phyloP scores from a whole-genome alignment of 1,139 yeast genomes.

The Pichia sp. region DNA sequence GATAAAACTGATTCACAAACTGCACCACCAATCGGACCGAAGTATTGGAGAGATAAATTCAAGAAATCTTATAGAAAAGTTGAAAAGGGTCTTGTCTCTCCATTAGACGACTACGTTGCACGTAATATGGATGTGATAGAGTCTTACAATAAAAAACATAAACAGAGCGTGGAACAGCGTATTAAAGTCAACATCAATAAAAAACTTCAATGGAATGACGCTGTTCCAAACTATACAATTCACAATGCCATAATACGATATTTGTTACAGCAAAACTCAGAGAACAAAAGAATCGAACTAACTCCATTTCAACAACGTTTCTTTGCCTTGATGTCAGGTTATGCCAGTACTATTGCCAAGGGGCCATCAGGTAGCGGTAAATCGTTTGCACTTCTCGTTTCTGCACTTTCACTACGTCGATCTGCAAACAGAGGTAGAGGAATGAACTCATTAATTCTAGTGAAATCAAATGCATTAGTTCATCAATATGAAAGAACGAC shows the following conservation, averaged over 20 bases:
- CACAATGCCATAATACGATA: conserved; percentile 19
- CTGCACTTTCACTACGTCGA: conserved; percentile 28
- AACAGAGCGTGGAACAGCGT: conserved; percentile 21
- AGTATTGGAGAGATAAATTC: conserved; percentile 23
- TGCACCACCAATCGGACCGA: conserved; percentile 17
- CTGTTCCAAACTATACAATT: conserved; percentile 17
- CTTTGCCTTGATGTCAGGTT: conserved; percentile 23
- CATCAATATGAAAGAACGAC: conserved; percentile 23
- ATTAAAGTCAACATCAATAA: conserved; percentile 22
- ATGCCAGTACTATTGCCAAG: conserved; percentile 30
- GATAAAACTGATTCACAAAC: neutral
- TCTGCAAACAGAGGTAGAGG: conserved; percentile 24
- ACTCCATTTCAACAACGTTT: conserved; percentile 29
- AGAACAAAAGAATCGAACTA: conserved; percentile 12
- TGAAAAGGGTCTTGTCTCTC: conserved; percentile 19
- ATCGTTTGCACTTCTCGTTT: conserved; percentile 25
- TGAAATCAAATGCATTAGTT: conserved; percentile 29
- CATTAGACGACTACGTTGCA: conserved; percentile 24
- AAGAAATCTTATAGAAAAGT: conserved; percentile 21
- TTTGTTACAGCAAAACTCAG: conserved; percentile 10
- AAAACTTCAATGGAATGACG: conserved; percentile 18
- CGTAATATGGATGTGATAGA: conserved; percentile 24
- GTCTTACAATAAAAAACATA: conserved; percentile 25
- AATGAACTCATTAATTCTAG: conserved; percentile 30
- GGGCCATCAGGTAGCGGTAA: conserved; percentile 33